Conservation (phyloP, 805 yeast genomes). For the Isabelozyma rhagii region DNA sequence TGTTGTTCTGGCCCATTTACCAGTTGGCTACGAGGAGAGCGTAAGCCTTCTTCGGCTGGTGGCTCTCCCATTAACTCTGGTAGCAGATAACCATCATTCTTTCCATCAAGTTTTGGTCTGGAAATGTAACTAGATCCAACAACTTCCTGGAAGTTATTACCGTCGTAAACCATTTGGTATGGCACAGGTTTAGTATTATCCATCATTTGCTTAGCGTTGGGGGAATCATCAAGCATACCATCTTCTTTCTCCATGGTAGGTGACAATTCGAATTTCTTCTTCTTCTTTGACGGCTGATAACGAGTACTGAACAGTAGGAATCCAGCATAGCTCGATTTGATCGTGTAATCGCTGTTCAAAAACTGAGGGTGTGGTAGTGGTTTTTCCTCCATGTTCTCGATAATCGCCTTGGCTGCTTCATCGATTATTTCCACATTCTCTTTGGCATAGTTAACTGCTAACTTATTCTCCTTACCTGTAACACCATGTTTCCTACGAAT, state of each 20-base stretch:
- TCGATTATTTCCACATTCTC: constrained; percentile 38
- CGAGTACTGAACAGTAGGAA: constrained; percentile 26
- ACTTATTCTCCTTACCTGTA: constrained; percentile 42
- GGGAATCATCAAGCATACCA: background rate
- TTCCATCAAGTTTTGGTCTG: background rate
- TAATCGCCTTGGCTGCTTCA: constrained; percentile 10
- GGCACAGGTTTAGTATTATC: constrained; percentile 3
- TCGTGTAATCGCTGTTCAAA: constrained; percentile 26
- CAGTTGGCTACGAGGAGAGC: background rate
- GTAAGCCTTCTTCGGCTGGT: background rate
- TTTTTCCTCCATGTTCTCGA: constrained; percentile 6
- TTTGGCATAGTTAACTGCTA: constrained; percentile 43
- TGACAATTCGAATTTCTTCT: background rate
- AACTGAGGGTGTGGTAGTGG: constrained; percentile 30
- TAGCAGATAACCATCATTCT: background rate
- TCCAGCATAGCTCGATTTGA: constrained; percentile 27
- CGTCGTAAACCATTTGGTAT: constrained; percentile 2
- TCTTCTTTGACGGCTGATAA: background rate
- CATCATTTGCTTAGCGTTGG: background rate
- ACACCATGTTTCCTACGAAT: constrained; percentile 43
- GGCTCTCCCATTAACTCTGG: background rate
- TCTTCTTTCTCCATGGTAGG: background rate
- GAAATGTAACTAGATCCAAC: background rate
- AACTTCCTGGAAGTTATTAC: background rate
- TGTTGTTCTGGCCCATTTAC: no score